These are phyloP conservation scores for Actinidia arguta DNA, from an alignment of 179 eudicot species.

Conservation along the genomic window DNA sequence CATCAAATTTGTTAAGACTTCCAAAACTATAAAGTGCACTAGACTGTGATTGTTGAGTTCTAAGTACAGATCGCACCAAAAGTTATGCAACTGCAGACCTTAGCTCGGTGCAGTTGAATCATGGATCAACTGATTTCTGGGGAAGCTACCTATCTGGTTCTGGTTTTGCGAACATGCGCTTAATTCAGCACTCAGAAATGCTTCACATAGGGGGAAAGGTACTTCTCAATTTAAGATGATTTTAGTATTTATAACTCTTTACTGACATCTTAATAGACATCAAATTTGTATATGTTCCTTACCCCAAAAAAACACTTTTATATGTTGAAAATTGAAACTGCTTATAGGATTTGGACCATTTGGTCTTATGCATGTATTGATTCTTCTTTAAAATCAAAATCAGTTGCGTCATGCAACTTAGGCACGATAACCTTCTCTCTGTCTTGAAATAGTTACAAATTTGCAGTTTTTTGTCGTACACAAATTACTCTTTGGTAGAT, in stretches of 20 bases:
- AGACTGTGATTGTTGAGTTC: not conserved
- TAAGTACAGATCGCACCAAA: not conserved
- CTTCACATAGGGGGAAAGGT: not conserved
- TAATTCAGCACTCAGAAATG: not conserved
- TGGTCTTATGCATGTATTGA: too few relatives aligned
- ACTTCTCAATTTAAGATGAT: not conserved
- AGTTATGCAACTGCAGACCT: not conserved
- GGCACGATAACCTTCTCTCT: not conserved
- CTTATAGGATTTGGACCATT: not conserved
- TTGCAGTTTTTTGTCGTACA: not conserved
- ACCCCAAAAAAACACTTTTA: not conserved
- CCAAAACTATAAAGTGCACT: not conserved
- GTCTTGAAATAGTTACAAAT: not conserved
- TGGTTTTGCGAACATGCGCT: not conserved
- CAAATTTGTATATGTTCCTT: too few relatives aligned
- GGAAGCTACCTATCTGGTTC: not conserved
- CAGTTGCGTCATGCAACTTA: not conserved
- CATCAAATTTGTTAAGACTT: not conserved
- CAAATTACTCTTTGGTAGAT: not conserved
- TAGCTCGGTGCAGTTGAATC: not conserved
- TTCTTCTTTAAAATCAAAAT: not conserved
- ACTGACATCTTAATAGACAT: not conserved
- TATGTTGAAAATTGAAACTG: not conserved
- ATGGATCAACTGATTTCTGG: not conserved
- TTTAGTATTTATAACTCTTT: too few relatives aligned